Evolutionary conservation across 768 basidiomycete species (phyloP).

Genomic region (Tulasnella sp.): DNA sequence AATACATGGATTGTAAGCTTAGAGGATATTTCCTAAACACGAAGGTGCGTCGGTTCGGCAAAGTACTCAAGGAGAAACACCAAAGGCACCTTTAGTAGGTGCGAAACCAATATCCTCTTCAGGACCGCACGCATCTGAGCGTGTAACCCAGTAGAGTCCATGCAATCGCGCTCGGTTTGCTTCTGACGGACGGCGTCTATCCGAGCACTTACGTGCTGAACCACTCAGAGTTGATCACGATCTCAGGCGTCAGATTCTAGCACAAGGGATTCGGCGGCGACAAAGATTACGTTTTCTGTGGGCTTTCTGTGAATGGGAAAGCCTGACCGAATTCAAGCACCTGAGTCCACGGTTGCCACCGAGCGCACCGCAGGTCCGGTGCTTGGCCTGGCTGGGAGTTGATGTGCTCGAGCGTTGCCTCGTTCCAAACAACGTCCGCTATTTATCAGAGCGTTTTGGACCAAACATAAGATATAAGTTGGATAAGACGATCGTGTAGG

Average conservation of each 20-base stretch:
- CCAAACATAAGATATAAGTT: not conserved
- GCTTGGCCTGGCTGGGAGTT: too few relatives aligned
- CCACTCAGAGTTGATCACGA: not conserved
- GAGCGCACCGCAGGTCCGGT: not conserved
- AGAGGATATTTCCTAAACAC: not conserved
- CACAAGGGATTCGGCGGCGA: not conserved
- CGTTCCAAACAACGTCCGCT: too few relatives aligned
- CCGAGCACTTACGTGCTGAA: not conserved
- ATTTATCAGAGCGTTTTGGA: not conserved
- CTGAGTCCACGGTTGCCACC: not conserved
- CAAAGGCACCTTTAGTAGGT: not conserved
- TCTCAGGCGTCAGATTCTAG: not conserved
- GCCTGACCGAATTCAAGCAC: not conserved
- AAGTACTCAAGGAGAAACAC: too few relatives aligned
- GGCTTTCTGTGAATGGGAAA: not conserved
- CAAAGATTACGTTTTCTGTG: not conserved
- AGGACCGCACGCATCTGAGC: not conserved
- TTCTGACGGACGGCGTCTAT: not conserved
- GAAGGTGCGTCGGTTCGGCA: not conserved
- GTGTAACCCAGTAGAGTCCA: too few relatives aligned
- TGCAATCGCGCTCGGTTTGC: too few relatives aligned
- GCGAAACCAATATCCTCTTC: not conserved
- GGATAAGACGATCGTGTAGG: too few relatives aligned
- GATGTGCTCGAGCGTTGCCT: too few relatives aligned
- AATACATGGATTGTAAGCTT: not conserved